These are phyloP conservation scores for Lepiota venenata DNA, from an alignment of 768 basidiomycete genomes.

Conservation along the genomic window DNA sequence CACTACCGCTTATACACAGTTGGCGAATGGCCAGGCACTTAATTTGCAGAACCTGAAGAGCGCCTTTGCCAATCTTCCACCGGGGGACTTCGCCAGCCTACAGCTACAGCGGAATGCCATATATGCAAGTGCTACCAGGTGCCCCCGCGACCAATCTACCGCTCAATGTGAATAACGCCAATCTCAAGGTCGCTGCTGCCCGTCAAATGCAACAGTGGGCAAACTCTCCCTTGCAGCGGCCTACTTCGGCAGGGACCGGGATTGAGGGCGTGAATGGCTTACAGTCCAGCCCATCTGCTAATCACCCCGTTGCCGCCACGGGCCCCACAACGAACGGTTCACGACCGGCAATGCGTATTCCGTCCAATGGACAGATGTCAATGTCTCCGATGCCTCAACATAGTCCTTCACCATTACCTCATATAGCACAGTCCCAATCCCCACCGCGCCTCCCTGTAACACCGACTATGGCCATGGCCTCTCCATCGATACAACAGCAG, in stretches of 20 bases:
- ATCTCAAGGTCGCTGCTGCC: conserved; percentile 38
- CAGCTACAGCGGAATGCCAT: conserved; percentile 25
- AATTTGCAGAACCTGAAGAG: conserved; percentile 58
- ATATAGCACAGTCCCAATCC: conserved; percentile 42
- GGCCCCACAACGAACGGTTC: conserved; percentile 58
- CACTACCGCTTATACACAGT: conserved; percentile 31
- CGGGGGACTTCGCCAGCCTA: conserved; percentile 35
- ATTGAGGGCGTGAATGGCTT: conserved; percentile 14
- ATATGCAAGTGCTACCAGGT: conserved; percentile 28
- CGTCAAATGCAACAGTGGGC: conserved; percentile 38
- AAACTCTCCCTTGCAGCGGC: conserved; percentile 29
- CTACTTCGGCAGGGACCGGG: conserved; percentile 30
- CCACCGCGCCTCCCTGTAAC: conserved; percentile 48
- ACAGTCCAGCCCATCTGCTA: conserved; percentile 33
- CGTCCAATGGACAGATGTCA: conserved; percentile 39
- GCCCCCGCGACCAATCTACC: conserved; percentile 22
- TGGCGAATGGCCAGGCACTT: conserved; percentile 36
- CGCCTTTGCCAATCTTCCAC: conserved; percentile 42
- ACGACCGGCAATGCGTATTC: conserved; percentile 38
- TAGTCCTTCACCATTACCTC: conserved; percentile 43
- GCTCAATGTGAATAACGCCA: conserved; percentile 30
- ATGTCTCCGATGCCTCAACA: conserved; percentile 52
- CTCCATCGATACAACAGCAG: conserved; percentile 54
- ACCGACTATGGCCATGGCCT: conserved; percentile 49
- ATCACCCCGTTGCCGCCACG: conserved; percentile 35